A percentile compares a stretch with the other conserved stretches of the same genome.
Evolutionary conservation across 768 basidiomycete genomes (phyloP).

Genomic region (Krasilnikovozyma curviuscula): DNA sequence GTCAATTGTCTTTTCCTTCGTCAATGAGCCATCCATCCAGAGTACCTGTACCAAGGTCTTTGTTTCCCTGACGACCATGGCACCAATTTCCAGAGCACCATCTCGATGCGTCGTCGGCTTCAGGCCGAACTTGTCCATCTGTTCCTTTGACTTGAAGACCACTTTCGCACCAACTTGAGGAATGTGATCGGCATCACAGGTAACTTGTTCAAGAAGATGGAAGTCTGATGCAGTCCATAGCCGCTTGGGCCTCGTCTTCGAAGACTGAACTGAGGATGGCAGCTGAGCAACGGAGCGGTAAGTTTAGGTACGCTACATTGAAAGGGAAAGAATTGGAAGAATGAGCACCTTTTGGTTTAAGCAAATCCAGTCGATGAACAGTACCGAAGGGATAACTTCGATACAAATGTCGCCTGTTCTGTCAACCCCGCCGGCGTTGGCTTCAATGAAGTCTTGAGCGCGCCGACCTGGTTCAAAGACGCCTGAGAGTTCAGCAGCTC

Average conservation of each 20-base stretch:
- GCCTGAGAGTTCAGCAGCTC: no score
- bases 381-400: slow-evolving; percentile 51
- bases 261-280: slow-evolving; percentile 36
- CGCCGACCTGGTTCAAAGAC: slow-evolving; percentile 35
- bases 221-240: slow-evolving; percentile 58
- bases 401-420: slow-evolving; percentile 42
- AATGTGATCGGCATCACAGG: slow-evolving; percentile 40
- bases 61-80: slow-evolving; percentile 48
- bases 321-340: neutral
- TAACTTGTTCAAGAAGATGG: slow-evolving; percentile 42
- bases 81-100: slow-evolving; percentile 31
- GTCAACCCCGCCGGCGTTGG: slow-evolving; percentile 25
- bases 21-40: slow-evolving; percentile 61
- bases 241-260: slow-evolving; percentile 44
- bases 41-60: slow-evolving; percentile 49
- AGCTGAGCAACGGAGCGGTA: slow-evolving; percentile 33
- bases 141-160: slow-evolving; percentile 32
- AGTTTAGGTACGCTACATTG: slow-evolving; percentile 17
- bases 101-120: slow-evolving; percentile 45
- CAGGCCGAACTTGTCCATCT: slow-evolving; percentile 24
- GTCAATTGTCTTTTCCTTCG: slow-evolving; percentile 42
- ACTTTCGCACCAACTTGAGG: slow-evolving; percentile 60
- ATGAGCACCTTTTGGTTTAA: slow-evolving; percentile 53
- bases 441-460: slow-evolving; percentile 33
- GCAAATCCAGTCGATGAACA: slow-evolving; percentile 70